These are phyloP conservation scores for Brachypodium distachyon DNA, from an alignment of 202 grass and related monocot genomes.

Conservation along the genomic window DNA sequence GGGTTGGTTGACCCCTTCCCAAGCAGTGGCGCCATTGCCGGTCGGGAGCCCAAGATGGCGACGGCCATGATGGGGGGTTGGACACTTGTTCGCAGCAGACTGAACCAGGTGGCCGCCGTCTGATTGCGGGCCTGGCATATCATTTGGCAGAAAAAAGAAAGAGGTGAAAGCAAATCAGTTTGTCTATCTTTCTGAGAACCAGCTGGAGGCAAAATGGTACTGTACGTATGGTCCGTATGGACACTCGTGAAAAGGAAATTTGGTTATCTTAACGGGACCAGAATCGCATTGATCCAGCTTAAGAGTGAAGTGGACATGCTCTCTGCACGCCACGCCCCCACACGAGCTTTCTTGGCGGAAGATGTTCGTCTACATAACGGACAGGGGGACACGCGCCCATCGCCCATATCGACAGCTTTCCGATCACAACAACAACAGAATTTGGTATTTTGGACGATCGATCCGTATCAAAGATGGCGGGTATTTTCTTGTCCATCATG, in stretches of 20 bases:
- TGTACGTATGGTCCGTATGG: too few relatives aligned
- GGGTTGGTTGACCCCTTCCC: background rate
- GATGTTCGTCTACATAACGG: too few relatives aligned
- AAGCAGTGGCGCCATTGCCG: background rate
- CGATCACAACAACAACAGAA: too few relatives aligned
- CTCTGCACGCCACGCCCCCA: too few relatives aligned
- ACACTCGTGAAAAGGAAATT: background rate
- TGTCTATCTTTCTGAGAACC: background rate
- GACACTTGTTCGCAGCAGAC: background rate
- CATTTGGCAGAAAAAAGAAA: background rate
- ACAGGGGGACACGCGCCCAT: too few relatives aligned
- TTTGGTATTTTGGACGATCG: too few relatives aligned
- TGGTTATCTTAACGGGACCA: background rate
- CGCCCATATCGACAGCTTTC: too few relatives aligned
- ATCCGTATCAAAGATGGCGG: too few relatives aligned
- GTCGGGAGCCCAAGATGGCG: background rate
- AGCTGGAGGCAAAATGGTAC: background rate
- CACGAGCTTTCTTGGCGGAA: too few relatives aligned
- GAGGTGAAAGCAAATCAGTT: background rate
- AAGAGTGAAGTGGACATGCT: too few relatives aligned
- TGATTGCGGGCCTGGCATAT: background rate
- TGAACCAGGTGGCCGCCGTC: background rate
- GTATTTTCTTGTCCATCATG: too few relatives aligned
- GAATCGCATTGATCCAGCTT: too few relatives aligned
- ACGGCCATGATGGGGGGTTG: background rate